These are phyloP conservation scores for Fusarium algeriense DNA, from an alignment of 2,329 filamentous ascomycete genomes.

Conservation along the genomic window DNA sequence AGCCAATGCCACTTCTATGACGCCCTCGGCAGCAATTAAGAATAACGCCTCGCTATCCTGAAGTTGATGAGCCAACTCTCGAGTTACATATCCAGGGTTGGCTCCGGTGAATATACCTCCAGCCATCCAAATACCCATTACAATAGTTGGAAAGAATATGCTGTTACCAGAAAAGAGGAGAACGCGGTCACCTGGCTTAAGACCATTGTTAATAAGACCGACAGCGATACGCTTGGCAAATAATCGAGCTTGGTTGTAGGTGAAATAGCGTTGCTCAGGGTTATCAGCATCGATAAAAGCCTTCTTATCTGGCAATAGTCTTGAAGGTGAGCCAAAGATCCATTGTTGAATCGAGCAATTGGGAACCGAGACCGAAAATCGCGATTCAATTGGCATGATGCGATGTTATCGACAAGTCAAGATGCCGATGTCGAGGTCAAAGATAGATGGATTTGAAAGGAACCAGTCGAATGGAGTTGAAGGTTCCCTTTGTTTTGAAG, in stretches of 20 bases:
- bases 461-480: not conserved
- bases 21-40: constrained; percentile 72
- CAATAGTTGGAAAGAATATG: constrained; percentile 77
- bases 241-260: constrained; percentile 72
- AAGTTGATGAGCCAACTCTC: constrained; percentile 82
- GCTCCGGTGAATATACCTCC: constrained; percentile 83
- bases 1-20: constrained; percentile 72
- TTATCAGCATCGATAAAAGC: constrained; percentile 73
- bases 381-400: constrained; percentile 62
- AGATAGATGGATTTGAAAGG: not conserved
- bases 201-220: constrained; percentile 73
- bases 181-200: constrained; percentile 76
- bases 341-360: constrained; percentile 66
- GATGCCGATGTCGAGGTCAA: not conserved
- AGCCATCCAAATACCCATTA: constrained; percentile 81
- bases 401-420: not conserved
- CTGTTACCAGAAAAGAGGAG: constrained; percentile 80
- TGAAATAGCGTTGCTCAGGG: constrained; percentile 76
- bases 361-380: constrained; percentile 60
- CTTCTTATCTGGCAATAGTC: constrained; percentile 57
- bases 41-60: constrained; percentile 76
- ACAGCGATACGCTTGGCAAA: constrained; percentile 79
- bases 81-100: constrained; percentile 74
- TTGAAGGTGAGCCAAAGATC: constrained; percentile 65
- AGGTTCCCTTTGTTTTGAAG: constrained; percentile 1